Evolutionary conservation across 2,329 filamentous ascomycete genomes (phyloP).

Genomic region (Rutstroemia sp.): DNA sequence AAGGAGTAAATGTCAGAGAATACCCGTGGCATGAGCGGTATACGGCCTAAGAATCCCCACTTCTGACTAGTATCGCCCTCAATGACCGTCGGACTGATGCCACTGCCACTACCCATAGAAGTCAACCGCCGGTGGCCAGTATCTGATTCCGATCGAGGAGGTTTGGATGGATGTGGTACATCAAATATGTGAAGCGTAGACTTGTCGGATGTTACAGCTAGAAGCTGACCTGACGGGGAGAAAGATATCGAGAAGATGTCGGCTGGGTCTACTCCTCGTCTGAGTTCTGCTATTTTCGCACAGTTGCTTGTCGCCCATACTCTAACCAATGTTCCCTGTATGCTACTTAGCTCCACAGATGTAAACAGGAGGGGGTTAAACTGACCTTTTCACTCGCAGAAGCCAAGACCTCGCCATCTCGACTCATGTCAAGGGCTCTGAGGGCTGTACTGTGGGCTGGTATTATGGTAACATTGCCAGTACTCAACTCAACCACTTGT

Average conservation of each 20-base stretch:
- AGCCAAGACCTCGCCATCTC: slow-evolving; percentile 72
- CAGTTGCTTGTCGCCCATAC: slow-evolving; percentile 77
- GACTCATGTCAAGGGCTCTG: slow-evolving; percentile 70
- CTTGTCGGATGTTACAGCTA: slow-evolving; percentile 95
- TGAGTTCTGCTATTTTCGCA: slow-evolving; percentile 74
- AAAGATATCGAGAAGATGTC: slow-evolving; percentile 83
- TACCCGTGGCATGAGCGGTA: slow-evolving; percentile 76
- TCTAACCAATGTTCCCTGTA: slow-evolving; percentile 77
- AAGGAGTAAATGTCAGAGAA: slow-evolving; percentile 91
- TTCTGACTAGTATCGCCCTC: slow-evolving; percentile 56
- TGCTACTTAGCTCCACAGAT: slow-evolving; percentile 1
- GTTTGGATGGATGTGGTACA: slow-evolving; percentile 51
- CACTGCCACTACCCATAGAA: slow-evolving; percentile 23
- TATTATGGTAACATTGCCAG: slow-evolving; percentile 83
- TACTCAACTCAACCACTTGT: slow-evolving; percentile 72
- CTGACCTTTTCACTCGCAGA: slow-evolving; percentile 76
- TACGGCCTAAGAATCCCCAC: slow-evolving; percentile 77
- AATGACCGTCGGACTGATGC: slow-evolving; percentile 26
- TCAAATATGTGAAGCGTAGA: slow-evolving; percentile 94
- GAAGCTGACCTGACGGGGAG: slow-evolving; percentile 68
- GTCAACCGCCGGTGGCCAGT: slow-evolving; percentile 27
- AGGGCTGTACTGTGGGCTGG: slow-evolving; percentile 79
- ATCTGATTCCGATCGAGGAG: slow-evolving; percentile 28
- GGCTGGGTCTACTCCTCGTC: slow-evolving; percentile 82
- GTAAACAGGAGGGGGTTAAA: background rate